These are phyloP conservation scores for Hypoxylon subgilvum DNA, from an alignment of 495 filamentous ascomycete species.

Conservation along the genomic window DNA sequence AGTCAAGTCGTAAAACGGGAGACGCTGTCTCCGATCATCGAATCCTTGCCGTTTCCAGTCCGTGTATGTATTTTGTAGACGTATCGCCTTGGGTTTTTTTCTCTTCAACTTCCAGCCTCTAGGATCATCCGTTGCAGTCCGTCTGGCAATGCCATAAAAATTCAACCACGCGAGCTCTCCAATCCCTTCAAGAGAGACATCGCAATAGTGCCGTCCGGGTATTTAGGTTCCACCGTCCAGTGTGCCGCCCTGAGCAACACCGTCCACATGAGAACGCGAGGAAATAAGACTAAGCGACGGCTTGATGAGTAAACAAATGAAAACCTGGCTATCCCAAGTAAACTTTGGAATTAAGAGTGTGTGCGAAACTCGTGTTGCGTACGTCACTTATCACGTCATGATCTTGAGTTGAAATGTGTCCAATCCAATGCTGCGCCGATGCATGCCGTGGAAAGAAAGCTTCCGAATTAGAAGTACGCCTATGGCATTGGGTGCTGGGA, in stretches of 20 bases:
- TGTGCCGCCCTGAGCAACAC: conserved; percentile 26
- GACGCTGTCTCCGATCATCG: conserved; percentile 1
- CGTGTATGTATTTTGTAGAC: conserved; percentile 4
- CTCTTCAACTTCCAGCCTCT: conserved; percentile 8
- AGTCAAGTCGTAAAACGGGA: conserved; percentile 1
- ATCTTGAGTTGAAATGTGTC: neutral
- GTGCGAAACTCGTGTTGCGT: conserved; percentile 19
- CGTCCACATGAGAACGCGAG: conserved; percentile 16
- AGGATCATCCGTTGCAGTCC: conserved; percentile 10
- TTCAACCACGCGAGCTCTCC: conserved; percentile 18
- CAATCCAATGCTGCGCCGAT: neutral
- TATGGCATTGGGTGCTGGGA: neutral
- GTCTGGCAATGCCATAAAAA: conserved; percentile 23
- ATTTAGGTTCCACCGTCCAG: conserved; percentile 35
- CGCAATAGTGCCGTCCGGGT: conserved; percentile 36
- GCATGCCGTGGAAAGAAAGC: neutral
- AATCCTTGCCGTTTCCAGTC: conserved; percentile 13
- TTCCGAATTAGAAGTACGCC: neutral
- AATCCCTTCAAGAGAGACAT: conserved; percentile 19
- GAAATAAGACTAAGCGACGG: conserved; percentile 29
- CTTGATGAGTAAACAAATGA: conserved; percentile 20
- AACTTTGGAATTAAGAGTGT: conserved; percentile 2
- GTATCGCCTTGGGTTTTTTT: conserved; percentile 4
- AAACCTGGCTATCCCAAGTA: conserved; percentile 10
- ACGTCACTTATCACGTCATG: conserved; percentile 17